These are phyloP conservation scores for Laguncularia racemosa DNA, from an alignment of 345 rosid species.

Conservation along the genomic window DNA sequence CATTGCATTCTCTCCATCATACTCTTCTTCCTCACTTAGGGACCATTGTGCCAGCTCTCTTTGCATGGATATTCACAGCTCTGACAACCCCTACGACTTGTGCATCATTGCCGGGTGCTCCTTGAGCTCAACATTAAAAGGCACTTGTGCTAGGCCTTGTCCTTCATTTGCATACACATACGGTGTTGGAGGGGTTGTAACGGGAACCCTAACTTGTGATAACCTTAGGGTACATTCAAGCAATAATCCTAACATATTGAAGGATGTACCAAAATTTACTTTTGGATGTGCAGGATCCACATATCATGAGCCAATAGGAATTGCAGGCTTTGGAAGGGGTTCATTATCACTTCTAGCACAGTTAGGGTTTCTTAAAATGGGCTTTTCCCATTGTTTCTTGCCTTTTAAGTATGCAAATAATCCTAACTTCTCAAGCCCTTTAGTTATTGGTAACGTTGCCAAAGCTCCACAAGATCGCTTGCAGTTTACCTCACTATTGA, in stretches of 20 bases:
- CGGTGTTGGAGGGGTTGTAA: constrained; percentile 62
- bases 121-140: constrained; percentile 40
- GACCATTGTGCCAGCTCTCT: constrained; percentile 50
- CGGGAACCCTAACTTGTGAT: constrained; percentile 59
- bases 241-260: constrained; percentile 12
- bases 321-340: constrained; percentile 86
- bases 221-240: constrained; percentile 43
- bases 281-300: constrained; percentile 71
- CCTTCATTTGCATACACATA: constrained; percentile 86
- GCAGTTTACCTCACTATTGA: constrained; percentile 73
- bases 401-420: constrained; percentile 70
- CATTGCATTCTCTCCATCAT: constrained; percentile 51
- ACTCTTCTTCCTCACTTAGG: constrained; percentile 48
- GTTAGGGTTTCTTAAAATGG: constrained; percentile 60
- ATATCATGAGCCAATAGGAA: constrained; percentile 68
- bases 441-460: constrained; percentile 53
- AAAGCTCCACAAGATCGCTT: constrained; percentile 29
- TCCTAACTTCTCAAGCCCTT: constrained; percentile 68
- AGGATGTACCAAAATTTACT: constrained; percentile 45
- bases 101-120: constrained; percentile 72
- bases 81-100: constrained; percentile 61
- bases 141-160: constrained; percentile 60
- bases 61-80: constrained; percentile 60
- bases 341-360: constrained; percentile 69
- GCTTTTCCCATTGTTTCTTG: constrained; percentile 83